Conservation (phyloP, 345 rosid species). For the Brassica cretica region DNA sequence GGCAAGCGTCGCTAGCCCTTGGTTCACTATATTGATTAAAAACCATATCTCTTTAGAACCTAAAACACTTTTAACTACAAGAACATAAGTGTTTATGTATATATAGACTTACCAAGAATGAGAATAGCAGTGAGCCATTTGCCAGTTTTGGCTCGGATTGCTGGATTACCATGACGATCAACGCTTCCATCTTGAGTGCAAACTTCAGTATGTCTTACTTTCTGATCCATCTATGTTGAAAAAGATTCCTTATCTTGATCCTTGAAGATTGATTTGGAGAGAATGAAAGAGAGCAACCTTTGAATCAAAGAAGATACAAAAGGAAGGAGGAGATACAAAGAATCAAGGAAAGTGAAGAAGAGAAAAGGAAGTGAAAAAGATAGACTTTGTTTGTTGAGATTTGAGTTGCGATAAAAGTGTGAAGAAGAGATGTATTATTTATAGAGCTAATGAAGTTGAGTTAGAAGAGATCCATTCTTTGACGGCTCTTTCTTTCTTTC, state of each 20-base stretch:
- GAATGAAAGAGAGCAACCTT: neutral
- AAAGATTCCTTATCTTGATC: conserved; percentile 24
- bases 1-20: conserved; percentile 92
- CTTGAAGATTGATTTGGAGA: neutral
- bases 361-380: conserved; percentile 20
- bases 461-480: conserved; percentile 31
- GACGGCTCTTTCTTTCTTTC: conserved; percentile 42
- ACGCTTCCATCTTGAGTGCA: conserved; percentile 72
- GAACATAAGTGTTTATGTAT: neutral
- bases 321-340: neutral
- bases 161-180: conserved; percentile 79
- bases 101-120: conserved; percentile 56
- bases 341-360: conserved; percentile 24
- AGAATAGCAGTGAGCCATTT: conserved; percentile 84
- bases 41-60: neutral
- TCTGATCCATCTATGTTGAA: conserved; percentile 38
- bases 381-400: conserved; percentile 5
- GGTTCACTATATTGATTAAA: conserved; percentile 65
- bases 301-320: neutral
- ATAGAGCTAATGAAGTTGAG: conserved; percentile 21
- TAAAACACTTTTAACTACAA: neutral
- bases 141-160: conserved; percentile 65
- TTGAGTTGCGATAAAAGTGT: conserved; percentile 33
- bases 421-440: conserved; percentile 34
- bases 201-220: conserved; percentile 43